These are phyloP conservation scores for Ramaria rubella DNA, from an alignment of 768 basidiomycete species.

Conservation along the genomic window DNA sequence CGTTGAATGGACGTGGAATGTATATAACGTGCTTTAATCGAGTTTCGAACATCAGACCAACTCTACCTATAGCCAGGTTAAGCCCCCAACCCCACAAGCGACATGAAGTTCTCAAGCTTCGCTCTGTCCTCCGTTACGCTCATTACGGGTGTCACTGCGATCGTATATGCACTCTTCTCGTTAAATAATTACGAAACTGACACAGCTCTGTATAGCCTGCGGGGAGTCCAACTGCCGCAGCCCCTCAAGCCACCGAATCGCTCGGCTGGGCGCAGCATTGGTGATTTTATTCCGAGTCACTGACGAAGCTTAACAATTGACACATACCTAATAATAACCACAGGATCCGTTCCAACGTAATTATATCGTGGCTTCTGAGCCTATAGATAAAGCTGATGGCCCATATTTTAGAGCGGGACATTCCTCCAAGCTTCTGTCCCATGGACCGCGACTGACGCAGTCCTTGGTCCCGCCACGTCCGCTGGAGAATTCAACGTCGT, in stretches of 20 bases:
- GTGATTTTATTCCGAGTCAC: no score
- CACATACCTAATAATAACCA: no score
- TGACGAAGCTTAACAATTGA: no score
- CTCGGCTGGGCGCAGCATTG: slow-evolving; percentile 8
- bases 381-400: neutral
- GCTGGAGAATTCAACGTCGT: slow-evolving; percentile 12
- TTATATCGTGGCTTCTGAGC: no score
- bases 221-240: slow-evolving; percentile 1
- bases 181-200: neutral
- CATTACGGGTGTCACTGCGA: neutral
- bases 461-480: slow-evolving; percentile 3
- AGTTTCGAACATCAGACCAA: no score
- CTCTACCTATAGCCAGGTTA: no score
- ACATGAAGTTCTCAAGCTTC: neutral
- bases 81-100: no score
- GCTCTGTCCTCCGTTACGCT: neutral
- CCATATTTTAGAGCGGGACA: neutral
- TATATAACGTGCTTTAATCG: no score
- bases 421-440: slow-evolving; percentile 7
- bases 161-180: neutral
- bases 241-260: slow-evolving; percentile 1
- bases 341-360: slow-evolving; percentile 1
- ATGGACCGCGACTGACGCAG: slow-evolving; percentile 1
- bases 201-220: slow-evolving; percentile 1
- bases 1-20: no score